Evolutionary conservation across 495 filamentous ascomycete genomes (phyloP).

Genomic region (Platismatia glauca): DNA sequence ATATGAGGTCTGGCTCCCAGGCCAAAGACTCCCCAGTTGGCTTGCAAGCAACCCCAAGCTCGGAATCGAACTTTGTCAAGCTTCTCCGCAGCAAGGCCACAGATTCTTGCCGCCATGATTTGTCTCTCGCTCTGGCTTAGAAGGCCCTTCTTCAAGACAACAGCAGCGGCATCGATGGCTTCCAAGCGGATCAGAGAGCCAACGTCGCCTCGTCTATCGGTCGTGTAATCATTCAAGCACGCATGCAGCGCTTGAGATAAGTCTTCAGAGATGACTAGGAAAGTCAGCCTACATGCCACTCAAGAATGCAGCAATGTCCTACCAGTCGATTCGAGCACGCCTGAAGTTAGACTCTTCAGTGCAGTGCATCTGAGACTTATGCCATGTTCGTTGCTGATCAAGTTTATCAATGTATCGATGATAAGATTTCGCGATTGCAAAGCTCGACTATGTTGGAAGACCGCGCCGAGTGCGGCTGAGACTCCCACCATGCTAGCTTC

Average conservation of each 20-base stretch:
- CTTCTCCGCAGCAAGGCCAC: slow-evolving; percentile 73
- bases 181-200: slow-evolving; percentile 75
- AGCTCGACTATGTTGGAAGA: slow-evolving; percentile 1
- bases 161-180: slow-evolving; percentile 55
- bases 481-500: neutral
- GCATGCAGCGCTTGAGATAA: slow-evolving; percentile 37
- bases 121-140: slow-evolving; percentile 17
- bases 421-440: slow-evolving; percentile 4
- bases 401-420: neutral
- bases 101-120: slow-evolving; percentile 39
- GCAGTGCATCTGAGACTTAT: slow-evolving; percentile 11
- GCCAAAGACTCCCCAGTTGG: slow-evolving; percentile 30
- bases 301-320: neutral
- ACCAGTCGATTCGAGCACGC: slow-evolving; percentile 7
- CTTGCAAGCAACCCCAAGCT: slow-evolving; percentile 46
- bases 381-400: neutral
- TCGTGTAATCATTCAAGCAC: slow-evolving; percentile 79
- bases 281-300: neutral
- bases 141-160: slow-evolving; percentile 27
- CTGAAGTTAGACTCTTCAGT: slow-evolving; percentile 2
- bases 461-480: neutral
- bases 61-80: slow-evolving; percentile 74
- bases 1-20: neutral
- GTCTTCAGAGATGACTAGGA: slow-evolving; percentile 12
- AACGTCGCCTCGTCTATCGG: slow-evolving; percentile 76